These are phyloP conservation scores for Podila horticola DNA, from an alignment of 192 early-diverging fungal species.

Conservation along the genomic window DNA sequence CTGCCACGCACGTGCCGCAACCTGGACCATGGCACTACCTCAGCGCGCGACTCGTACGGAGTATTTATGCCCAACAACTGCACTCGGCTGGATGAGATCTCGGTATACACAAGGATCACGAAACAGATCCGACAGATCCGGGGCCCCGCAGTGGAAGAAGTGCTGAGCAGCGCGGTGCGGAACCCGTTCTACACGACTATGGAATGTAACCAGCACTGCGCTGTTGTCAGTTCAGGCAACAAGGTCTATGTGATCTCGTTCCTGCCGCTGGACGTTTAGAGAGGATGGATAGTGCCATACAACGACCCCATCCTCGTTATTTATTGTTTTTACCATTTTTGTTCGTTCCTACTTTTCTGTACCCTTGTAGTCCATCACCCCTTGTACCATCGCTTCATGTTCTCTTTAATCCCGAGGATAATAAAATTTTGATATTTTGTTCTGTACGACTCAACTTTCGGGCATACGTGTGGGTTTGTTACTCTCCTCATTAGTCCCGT, in stretches of 20 bases:
- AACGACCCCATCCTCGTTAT: not conserved
- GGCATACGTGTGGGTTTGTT: too few relatives aligned
- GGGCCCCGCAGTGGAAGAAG: slow-evolving; percentile 31
- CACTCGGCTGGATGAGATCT: slow-evolving; percentile 38
- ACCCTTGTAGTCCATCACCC: too few relatives aligned
- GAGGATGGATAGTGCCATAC: too few relatives aligned
- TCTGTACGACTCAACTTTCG: too few relatives aligned
- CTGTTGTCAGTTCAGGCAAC: slow-evolving; percentile 41
- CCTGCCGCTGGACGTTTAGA: slow-evolving; percentile 20
- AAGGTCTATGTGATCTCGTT: slow-evolving; percentile 45
- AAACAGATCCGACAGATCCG: slow-evolving; percentile 36
- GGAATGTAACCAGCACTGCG: slow-evolving; percentile 50
- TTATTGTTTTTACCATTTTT: not conserved
- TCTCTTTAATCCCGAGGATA: too few relatives aligned
- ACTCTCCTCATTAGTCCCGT: too few relatives aligned
- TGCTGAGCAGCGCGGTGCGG: slow-evolving; percentile 19
- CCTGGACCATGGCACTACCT: slow-evolving; percentile 45
- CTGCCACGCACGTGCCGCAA: slow-evolving; percentile 23
- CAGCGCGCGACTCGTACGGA: slow-evolving; percentile 40
- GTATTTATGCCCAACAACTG: slow-evolving; percentile 38
- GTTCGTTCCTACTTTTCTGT: not conserved
- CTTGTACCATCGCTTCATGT: too few relatives aligned
- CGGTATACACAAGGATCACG: slow-evolving; percentile 32
- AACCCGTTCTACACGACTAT: slow-evolving; percentile 47
- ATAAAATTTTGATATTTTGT: too few relatives aligned